Evolutionary conservation across 306 rosid genomes (phyloP), one percentile per base, ranked within the genome.

Genomic region (Trichosanthes cucumerina): DNA sequence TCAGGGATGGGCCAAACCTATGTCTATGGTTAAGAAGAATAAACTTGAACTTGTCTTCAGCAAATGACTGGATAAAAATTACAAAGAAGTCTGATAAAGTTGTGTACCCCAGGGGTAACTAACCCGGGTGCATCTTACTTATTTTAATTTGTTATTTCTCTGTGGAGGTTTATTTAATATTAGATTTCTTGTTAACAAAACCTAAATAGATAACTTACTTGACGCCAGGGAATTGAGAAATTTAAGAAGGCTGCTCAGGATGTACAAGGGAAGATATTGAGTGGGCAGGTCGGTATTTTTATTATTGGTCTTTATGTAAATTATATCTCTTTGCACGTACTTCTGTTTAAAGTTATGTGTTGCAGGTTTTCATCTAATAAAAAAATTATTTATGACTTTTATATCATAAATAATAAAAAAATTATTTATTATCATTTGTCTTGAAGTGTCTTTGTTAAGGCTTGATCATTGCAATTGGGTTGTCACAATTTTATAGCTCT

Each of bases 211-310:
- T 85, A 36, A 19, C 82, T 81, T 47, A 19, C 77, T 54, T 80
- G 79, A 80, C 52, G 73, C 36, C 80, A 96, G 99, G 99, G 99
- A 58, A 96, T 96, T 73, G 99, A 93, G 82, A 96, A 88, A 84
- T 96, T 96, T 82, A 87, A 92, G 85, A 84, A 84, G 80, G 96
- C 99, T 59, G 91, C 89, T 88, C 91, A 82, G 80, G 93, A 92
- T 83, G 91, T 92, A 81, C 89, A 92, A 82, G 96, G 93, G 76
- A 90, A 91, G 85, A 84, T 57, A 81, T 84, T 96, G 83, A 91
- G 96, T 70, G 99, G 99, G 68, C 93, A 96, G 99, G 99, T 85
- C 80, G 87, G 92, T 87, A 24, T 60, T 77, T 69, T 63, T 63
- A 18, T 75, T 60, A 80, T 82, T 34, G 74, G 46, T 50, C n/a